phyloP scores from a whole-genome alignment of 495 filamentous ascomycete species.

The Pseudoneurospora amorphoporcata region DNA sequence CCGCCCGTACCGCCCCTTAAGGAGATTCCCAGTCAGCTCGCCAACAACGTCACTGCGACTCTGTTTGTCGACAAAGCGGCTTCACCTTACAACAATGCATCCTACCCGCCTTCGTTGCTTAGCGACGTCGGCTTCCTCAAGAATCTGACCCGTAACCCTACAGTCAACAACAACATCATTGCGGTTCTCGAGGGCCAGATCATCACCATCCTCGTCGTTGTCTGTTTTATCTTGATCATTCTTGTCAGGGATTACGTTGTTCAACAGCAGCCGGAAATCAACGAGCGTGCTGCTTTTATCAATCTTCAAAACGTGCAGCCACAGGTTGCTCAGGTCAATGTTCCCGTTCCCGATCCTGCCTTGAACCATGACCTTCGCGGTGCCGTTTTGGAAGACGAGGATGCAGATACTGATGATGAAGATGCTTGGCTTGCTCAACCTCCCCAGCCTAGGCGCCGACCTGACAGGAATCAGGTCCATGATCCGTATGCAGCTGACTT shows the following conservation, averaged over 20 bases:
- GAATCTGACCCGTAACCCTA: conserved; percentile 58
- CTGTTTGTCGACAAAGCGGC: conserved; percentile 2
- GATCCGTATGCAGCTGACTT: neutral
- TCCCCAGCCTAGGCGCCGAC: neutral
- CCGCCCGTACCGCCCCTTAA: conserved; percentile 3
- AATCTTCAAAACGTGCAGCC: conserved; percentile 41
- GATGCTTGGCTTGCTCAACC: neutral
- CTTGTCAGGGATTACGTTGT: conserved; percentile 96
- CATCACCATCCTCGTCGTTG: conserved; percentile 81
- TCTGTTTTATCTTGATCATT: conserved; percentile 89
- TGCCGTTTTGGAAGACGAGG: neutral
- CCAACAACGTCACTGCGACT: neutral
- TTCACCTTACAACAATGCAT: neutral
- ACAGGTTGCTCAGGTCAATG: conserved; percentile 20
- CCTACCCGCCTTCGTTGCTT: conserved; percentile 40
- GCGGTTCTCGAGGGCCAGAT: conserved; percentile 84
- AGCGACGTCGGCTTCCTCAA: conserved; percentile 65
- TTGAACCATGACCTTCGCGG: neutral
- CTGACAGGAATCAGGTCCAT: neutral
- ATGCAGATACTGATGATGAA: conserved; percentile 13
- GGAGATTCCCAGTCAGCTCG: neutral
- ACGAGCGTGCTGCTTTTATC: conserved; percentile 46
- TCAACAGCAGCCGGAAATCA: conserved; percentile 81
- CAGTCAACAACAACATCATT: conserved; percentile 71
- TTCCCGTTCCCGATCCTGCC: neutral